Base-by-base conservation (phyloP, 2,329 filamentous ascomycete species). In the Phialophora chinensis region DNA sequence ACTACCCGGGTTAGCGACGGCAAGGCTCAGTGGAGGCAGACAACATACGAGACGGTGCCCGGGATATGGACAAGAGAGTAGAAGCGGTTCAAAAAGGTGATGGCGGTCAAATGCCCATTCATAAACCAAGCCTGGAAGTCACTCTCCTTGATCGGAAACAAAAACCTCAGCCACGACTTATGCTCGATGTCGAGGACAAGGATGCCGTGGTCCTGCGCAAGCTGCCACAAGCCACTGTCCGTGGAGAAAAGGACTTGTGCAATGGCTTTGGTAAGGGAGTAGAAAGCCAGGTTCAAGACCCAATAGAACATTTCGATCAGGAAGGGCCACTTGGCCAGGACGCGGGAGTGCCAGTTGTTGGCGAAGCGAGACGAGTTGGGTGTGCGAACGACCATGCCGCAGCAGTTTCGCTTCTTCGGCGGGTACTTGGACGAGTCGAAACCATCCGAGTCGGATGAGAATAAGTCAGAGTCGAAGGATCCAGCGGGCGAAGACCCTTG, bases 221-320 rank as follows among this genome's bases (percentile, higher is more conserved):
- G 77, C 59, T 83, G 77, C 73, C 82, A 82, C 20, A 84, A 78
- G 17, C 76, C 76, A 44, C 81, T 80, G 35, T 69, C 33, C 53
- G 83, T 81, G 42, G 84, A 83, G 65, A 86, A 87, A 62, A 85
- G 77, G 56, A 76, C 75, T 65, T 84, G 80, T 1, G 85, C 83
- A 6, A 83, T 75, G 17, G 83, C 78, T 17, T 85, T 83, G 7
- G 87, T 88, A 75, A 87, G 79, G 44, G 84, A 81, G 77, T 90
- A 90, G 74, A 89, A 87, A 54, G 84, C 80, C 69, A 88, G 85
- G 73, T 88, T 90, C 71, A 90, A 81, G 52, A 84, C 82, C 88
- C 88, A 91, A 79, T 91, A 91, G 75, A 90, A 90, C 87, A 91
- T 90, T 76, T 91, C 88, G 57, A 91, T 83, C 62, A 91, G 76